Percentiles rank a stretch among this genome's conserved stretches.
Evolutionary conservation across 192 early-diverging fungal species (phyloP).

Genomic region (Irineochytrium annulatum): DNA sequence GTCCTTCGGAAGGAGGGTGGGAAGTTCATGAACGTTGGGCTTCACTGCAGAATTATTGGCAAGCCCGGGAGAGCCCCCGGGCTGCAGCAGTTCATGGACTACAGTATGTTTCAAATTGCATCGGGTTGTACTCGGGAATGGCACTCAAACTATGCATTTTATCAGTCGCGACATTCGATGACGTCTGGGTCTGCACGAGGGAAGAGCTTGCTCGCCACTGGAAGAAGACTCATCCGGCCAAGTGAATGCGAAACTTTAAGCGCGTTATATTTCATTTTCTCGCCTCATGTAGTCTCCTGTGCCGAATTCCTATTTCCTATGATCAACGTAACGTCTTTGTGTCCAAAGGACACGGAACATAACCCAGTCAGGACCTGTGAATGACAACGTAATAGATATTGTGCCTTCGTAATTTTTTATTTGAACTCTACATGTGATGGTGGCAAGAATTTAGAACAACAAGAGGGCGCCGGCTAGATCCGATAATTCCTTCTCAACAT

Average conservation of each 20-base stretch:
- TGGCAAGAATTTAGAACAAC: too few species aligned
- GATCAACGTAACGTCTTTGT: too few species aligned
- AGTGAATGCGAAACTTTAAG: not conserved
- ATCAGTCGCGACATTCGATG: constrained; percentile 27
- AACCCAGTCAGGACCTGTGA: too few species aligned
- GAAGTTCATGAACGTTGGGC: constrained; percentile 49
- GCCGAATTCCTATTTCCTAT: too few species aligned
- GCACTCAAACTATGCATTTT: not conserved
- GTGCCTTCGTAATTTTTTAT: too few species aligned
- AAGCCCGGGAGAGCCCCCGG: constrained; percentile 43
- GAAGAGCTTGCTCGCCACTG: constrained; percentile 49
- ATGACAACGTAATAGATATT: too few species aligned
- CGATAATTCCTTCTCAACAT: too few species aligned
- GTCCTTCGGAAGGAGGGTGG: constrained; percentile 44
- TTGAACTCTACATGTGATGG: too few species aligned
- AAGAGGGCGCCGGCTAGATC: too few species aligned
- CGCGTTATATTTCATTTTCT: too few species aligned
- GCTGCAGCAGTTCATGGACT: constrained; percentile 42
- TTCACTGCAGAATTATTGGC: constrained; percentile 48
- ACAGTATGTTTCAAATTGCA: constrained; percentile 14
- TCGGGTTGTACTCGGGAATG: not conserved
- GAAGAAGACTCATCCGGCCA: constrained; percentile 21
- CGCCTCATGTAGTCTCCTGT: too few species aligned
- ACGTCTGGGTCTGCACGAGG: constrained; percentile 49
- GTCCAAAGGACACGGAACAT: too few species aligned